Base-by-base conservation (phyloP, 2,329 filamentous ascomycete species). In the Thermothelomyces thermophilus region DNA sequence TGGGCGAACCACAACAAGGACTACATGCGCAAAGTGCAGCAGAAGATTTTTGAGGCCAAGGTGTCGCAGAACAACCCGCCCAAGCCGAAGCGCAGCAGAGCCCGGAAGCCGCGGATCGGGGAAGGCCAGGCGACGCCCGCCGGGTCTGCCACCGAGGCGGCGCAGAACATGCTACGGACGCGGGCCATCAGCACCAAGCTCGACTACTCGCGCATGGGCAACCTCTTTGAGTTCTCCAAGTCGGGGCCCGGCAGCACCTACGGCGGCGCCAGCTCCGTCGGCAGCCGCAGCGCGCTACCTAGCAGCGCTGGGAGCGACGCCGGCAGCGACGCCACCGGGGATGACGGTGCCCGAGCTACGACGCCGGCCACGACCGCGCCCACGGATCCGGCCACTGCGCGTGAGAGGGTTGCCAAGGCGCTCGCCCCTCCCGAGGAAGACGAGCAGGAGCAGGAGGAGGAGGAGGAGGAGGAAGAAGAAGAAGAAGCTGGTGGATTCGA, bases 1-100 rank as follows among this genome's bases (percentile, higher is more conserved):
- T 98, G 93, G 93, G 83, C 95, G 37, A 90, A 91, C 52, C 84
- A 90, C 64, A 97, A 98, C 67, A 90, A 93, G 64, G 89, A 94
- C 58, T 98, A 90, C 79, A 75, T 98, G 34, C 86, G 91, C 8
- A 79, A 83, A 42, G 86, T 94, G 63, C 90, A 96, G 63, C 82
- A 87, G 53, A 95, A 93, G 66, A 76, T 86, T 6, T 84, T 94
- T 50, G 80, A 86, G 34, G 79, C 83, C 52, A 87, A 90, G 66
- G 71, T 80, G 54, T 79, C 78, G 52, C 45, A 55, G 24, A 58
- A 57, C 19, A 50, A 50, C 13, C 75, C 74, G 56, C 77, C 73
- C 49, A 86, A 76, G 68, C 76, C 74, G 49, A 75, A 70, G n/a
- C 73, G 80, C 20, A 76, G 73, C 53, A 76, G 65, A 5, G 52